phyloP scores from a whole-genome alignment of 371 early-diverging fungal genomes.

The Saksenaea vasiformis region DNA sequence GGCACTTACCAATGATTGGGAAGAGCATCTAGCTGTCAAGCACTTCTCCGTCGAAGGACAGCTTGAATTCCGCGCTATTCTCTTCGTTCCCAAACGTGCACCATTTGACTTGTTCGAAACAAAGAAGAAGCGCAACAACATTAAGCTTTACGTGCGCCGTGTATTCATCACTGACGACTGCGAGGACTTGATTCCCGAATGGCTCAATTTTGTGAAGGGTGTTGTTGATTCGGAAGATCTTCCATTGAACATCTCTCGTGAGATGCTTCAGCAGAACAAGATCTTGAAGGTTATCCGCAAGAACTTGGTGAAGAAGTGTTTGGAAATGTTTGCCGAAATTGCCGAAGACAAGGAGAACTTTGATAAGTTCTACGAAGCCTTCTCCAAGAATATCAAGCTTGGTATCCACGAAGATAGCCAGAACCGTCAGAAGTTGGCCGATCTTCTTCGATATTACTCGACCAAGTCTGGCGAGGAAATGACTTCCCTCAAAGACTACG shows the following conservation, averaged over 20 bases:
- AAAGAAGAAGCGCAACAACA: conserved; percentile 71
- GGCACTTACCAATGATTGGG: conserved; percentile 76
- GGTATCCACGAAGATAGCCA: conserved; percentile 76
- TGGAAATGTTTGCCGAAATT: conserved; percentile 77
- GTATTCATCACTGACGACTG: conserved; percentile 92
- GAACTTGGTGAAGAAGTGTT: conserved; percentile 78
- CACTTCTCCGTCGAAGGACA: conserved; percentile 85
- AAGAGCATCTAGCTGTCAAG: conserved; percentile 68
- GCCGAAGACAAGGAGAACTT: conserved; percentile 73
- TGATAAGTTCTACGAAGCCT: conserved; percentile 74
- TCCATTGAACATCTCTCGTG: conserved; percentile 90
- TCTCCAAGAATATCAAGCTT: conserved; percentile 73
- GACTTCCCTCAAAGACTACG: conserved; percentile 78
- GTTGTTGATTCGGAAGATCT: conserved; percentile 86
- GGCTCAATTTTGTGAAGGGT: conserved; percentile 68
- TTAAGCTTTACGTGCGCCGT: conserved; percentile 84
- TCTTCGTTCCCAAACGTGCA: conserved; percentile 79
- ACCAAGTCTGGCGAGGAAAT: conserved; percentile 66
- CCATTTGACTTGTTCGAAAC: conserved; percentile 66
- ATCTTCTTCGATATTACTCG: conserved; percentile 75
- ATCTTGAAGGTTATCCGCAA: conserved; percentile 79
- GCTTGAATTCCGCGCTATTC: conserved; percentile 75
- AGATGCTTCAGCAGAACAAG: conserved; percentile 82
- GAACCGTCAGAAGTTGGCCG: conserved; percentile 68
- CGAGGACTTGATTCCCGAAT: conserved; percentile 66